A percentile compares a stretch with the other conserved stretches of the same genome.
Evolutionary conservation across 176 grass and related monocot species (phyloP).

Genomic region (Phoenix roebelenii): DNA sequence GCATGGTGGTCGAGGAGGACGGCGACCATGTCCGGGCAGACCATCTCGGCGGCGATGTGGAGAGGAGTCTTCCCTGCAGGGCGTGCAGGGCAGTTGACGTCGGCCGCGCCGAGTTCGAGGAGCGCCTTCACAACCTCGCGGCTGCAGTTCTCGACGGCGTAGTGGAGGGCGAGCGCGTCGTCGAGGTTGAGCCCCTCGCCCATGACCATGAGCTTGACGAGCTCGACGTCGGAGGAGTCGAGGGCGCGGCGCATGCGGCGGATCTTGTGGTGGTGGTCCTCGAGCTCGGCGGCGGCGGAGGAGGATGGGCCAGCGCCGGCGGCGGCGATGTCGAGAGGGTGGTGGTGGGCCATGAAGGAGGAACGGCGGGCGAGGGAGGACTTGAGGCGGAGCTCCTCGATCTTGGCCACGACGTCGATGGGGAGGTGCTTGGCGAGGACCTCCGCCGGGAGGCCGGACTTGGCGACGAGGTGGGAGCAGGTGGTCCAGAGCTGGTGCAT

Average conservation of each 20-base stretch:
- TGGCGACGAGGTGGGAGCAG: conserved; percentile 3
- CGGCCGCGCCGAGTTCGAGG: conserved; percentile 87
- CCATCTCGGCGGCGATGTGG: conserved; percentile 97
- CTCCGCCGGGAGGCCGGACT: conserved; percentile 1
- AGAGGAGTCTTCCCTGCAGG: conserved; percentile 86
- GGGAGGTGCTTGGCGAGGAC: conserved; percentile 31
- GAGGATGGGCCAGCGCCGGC: no score
- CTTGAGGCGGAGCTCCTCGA: conserved; percentile 90
- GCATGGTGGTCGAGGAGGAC: conserved; percentile 98
- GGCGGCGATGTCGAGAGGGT: conserved; percentile 27
- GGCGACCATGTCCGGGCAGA: conserved; percentile 98
- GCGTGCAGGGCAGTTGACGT: conserved; percentile 83
- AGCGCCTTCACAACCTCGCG: conserved; percentile 94
- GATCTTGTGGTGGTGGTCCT: conserved; percentile 88
- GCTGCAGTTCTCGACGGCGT: conserved; percentile 96
- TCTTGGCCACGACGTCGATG: conserved; percentile 79
- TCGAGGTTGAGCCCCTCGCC: conserved; percentile 95
- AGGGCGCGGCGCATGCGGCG: conserved; percentile 94
- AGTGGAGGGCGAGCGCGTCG: conserved; percentile 94
- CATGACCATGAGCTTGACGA: conserved; percentile 99
- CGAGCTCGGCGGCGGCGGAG: conserved; percentile 27
- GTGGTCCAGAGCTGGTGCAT: not conserved
- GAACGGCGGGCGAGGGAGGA: conserved; percentile 65
- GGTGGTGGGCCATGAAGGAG: conserved; percentile 44
- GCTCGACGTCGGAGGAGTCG: conserved; percentile 94